Base-by-base conservation (phyloP, 345 rosid species). In the Draba incana region DNA sequence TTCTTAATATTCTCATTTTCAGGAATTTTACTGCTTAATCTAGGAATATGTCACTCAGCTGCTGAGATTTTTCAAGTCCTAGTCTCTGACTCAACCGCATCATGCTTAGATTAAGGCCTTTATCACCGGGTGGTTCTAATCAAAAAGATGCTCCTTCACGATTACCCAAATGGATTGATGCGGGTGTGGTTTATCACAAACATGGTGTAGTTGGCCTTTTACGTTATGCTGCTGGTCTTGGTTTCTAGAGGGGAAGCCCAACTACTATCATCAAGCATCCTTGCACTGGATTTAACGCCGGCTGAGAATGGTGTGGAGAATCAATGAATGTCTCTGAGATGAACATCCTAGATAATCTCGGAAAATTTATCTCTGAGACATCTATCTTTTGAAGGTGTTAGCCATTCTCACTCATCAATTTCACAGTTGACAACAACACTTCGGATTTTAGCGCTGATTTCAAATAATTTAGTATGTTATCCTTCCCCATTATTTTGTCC, bases 181-280 rank as follows among this genome's bases (percentile, higher is more conserved):
- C 95, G 77, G 95, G 89, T 49, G 82, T 87, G 43, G 94, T 91
- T 72, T 90, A 88, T 82, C 94, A 93, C 72, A 93, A 93, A 83
- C 87, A 84, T 75, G 97, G 97, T 57, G 83, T 82, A 64, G 82
- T 84, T 78, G 96, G 99, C 62, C 96, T 94, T 78, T 81, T 94
- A 63, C 86, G 92, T 43, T 94, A 94, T 81, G 89, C 87, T 77
- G 92, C 97, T 46, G 84, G n/a, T 81, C 59, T 71, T 94, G 79
- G 97, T 89, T 71, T 90, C 95, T 62, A 97, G 97, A 51, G 99
- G 97, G 69, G 99, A 94, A 69, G 88, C 96, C 47, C 94, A 84
- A 62, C 77, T 81, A 75, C 82, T 88, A 70, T 87, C 97, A 33
- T 75, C 91, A 64, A 88, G 80, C 80, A 85, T 81, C 78, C 82